Evolutionary conservation across 148 eudicot species (phyloP).

Genomic region (Rhododendron henanense): DNA sequence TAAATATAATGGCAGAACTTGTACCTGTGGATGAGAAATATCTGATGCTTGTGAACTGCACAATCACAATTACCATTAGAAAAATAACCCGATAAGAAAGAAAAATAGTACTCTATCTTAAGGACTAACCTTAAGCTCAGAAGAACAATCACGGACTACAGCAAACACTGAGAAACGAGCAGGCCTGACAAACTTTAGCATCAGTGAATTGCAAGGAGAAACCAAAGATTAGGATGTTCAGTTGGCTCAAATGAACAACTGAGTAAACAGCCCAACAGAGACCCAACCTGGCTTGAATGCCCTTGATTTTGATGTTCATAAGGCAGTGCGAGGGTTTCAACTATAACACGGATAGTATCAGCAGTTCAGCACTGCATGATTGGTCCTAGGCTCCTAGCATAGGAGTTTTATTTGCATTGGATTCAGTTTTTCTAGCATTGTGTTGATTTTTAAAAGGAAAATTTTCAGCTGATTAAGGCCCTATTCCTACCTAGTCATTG

Average conservation of each 20-base stretch:
- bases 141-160: slow-evolving; percentile 27
- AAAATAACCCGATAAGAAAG: slow-evolving; percentile 1
- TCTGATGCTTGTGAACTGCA: slow-evolving; percentile 48
- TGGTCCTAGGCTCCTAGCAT: neutral
- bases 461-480: neutral
- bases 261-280: neutral
- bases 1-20: neutral
- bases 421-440: neutral
- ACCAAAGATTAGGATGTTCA: slow-evolving; percentile 7
- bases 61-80: slow-evolving; percentile 14
- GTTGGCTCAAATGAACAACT: neutral
- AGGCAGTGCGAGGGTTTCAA: neutral
- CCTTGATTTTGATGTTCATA: neutral
- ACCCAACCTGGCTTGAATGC: neutral
- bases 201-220: slow-evolving; percentile 12
- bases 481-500: neutral
- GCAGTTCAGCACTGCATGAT: neutral
- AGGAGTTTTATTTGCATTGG: neutral
- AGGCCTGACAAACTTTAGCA: slow-evolving; percentile 49
- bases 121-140: slow-evolving; percentile 55
- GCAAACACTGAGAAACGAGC: slow-evolving; percentile 20
- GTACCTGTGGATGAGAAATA: slow-evolving; percentile 68
- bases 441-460: neutral
- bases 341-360: neutral
- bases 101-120: neutral